Conservation (phyloP, 768 basidiomycete species). For the Butyriboletus loyo region DNA sequence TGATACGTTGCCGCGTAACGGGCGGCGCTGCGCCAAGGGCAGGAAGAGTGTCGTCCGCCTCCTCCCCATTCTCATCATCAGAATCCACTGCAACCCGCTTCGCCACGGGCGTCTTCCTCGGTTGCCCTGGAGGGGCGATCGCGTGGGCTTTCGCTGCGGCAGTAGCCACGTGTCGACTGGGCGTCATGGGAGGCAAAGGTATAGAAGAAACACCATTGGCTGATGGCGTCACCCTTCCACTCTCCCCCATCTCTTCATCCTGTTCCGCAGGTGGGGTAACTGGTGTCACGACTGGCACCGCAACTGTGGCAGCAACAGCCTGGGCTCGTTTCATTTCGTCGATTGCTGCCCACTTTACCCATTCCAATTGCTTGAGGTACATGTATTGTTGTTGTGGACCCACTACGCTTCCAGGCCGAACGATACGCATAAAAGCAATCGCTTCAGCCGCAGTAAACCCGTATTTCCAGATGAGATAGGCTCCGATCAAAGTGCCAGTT, state of each 20-base stretch:
- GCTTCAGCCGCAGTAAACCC: slow-evolving; percentile 95
- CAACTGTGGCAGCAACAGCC: slow-evolving; percentile 39
- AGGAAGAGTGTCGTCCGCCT: slow-evolving; percentile 61
- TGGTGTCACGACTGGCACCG: slow-evolving; percentile 58
- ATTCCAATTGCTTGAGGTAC: slow-evolving; percentile 91
- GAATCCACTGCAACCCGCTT: slow-evolving; percentile 70
- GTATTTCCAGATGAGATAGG: slow-evolving; percentile 98
- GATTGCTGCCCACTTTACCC: slow-evolving; percentile 88
- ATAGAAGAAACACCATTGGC: slow-evolving; percentile 16
- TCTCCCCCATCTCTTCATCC: slow-evolving; percentile 57
- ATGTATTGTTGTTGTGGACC: slow-evolving; percentile 93
- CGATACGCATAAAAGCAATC: slow-evolving; percentile 97
- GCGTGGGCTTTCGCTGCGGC: slow-evolving; percentile 68
- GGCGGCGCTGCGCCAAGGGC: slow-evolving; percentile 53
- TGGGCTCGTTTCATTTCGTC: slow-evolving; percentile 63
- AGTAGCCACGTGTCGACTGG: slow-evolving; percentile 68
- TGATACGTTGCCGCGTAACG: slow-evolving; percentile 30
- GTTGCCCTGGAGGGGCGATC: slow-evolving; percentile 78
- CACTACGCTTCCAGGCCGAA: slow-evolving; percentile 91
- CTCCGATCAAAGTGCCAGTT: slow-evolving; percentile 95
- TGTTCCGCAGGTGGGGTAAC: slow-evolving; percentile 79
- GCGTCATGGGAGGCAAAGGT: slow-evolving; percentile 72
- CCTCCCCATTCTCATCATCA: slow-evolving; percentile 58
- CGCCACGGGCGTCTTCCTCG: slow-evolving; percentile 80
- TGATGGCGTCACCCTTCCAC: slow-evolving; percentile 38